Conservation (phyloP, 495 filamentous ascomycete genomes). For the Parathielavia hyrcaniae region DNA sequence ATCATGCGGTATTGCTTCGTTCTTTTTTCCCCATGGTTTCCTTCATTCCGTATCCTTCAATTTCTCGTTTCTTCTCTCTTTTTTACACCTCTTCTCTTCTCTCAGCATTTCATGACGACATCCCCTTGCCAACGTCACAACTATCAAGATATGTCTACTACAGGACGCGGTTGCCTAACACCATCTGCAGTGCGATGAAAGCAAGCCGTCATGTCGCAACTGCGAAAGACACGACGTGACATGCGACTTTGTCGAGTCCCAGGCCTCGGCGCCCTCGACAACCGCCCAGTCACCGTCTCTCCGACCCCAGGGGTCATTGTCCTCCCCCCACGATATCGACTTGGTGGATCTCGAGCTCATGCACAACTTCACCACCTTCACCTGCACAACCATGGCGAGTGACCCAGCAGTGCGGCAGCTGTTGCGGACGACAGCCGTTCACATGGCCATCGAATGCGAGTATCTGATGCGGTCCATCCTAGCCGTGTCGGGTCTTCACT, state of each 20-base stretch:
- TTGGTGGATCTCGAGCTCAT: conserved; percentile 7
- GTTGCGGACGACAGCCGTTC: conserved; percentile 4
- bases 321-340: not conserved
- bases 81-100: too few relatives aligned
- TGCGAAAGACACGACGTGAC: conserved; percentile 2
- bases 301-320: too few relatives aligned
- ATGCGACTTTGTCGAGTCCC: not conserved
- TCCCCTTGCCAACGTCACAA: too few relatives aligned
- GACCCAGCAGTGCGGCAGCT: conserved; percentile 7
- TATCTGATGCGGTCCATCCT: conserved; percentile 7
- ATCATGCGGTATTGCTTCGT: too few relatives aligned
- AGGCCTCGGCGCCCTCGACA: not conserved
- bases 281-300: not conserved
- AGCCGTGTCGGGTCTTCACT: conserved; percentile 5
- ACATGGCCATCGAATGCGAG: conserved; percentile 3
- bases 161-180: too few relatives aligned
- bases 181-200: not conserved
- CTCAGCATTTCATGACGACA: too few relatives aligned
- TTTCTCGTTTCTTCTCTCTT: not conserved
- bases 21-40: not conserved
- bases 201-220: conserved; percentile 3
- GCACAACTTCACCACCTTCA: conserved; percentile 8
- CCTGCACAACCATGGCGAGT: conserved; percentile 1
- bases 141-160: too few relatives aligned
- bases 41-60: not conserved